phyloP scores from a whole-genome alignment of 805 yeast genomes.

The Torulaspora maleeae region DNA sequence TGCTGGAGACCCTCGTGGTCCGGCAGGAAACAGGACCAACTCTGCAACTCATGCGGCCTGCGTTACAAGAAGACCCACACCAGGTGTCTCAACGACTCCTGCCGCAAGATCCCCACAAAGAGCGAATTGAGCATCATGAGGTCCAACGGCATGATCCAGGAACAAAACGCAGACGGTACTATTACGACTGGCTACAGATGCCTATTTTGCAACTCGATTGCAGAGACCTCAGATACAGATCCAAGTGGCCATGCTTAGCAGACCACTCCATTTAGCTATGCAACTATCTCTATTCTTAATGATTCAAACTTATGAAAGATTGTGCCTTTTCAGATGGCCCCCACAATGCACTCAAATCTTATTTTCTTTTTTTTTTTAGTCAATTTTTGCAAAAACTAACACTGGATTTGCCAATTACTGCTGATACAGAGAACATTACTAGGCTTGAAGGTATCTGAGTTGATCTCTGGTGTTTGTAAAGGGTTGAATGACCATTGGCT shows the following conservation, averaged over 20 bases:
- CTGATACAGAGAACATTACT: no score
- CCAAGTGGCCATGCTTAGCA: neutral
- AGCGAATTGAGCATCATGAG: conserved; percentile 92
- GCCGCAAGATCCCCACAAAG: conserved; percentile 91
- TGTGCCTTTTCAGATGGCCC: neutral
- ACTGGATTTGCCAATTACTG: no score
- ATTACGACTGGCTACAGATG: conserved; percentile 44
- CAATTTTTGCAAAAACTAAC: no score
- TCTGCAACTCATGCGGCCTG: conserved; percentile 94
- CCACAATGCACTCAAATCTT: neutral
- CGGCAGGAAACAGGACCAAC: conserved; percentile 72
- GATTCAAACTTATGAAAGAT: neutral
- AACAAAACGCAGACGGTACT: conserved; percentile 30
- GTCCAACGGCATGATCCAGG: conserved; percentile 50
- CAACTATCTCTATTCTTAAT: neutral
- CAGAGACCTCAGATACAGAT: conserved; percentile 19
- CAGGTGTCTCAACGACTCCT: conserved; percentile 68
- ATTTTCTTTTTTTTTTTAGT: no score
- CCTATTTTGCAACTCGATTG: conserved; percentile 38
- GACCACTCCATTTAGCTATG: neutral
- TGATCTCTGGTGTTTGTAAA: no score
- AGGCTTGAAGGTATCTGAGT: no score
- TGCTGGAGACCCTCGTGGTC: conserved; percentile 99
- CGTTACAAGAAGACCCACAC: conserved; percentile 93
- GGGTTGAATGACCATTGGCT: no score